Base-by-base conservation (phyloP, 1,139 yeast species). In the Diutina siamensis region DNA sequence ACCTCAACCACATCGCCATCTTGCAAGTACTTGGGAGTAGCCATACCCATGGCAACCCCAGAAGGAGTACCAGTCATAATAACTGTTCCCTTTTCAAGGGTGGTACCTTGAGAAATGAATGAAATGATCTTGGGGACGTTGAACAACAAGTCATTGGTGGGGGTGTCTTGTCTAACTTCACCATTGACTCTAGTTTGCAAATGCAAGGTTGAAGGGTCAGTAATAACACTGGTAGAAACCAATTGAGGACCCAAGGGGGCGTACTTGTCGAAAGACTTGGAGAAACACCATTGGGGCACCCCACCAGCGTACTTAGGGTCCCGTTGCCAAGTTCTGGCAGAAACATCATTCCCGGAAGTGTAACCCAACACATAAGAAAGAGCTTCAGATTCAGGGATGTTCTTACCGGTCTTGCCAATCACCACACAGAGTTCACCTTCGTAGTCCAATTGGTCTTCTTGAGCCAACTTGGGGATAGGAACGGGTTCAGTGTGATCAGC, bases 191-290 rank as follows among this genome's bases (percentile, higher is more conserved):
- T 53, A 45, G 74, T 62, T 17, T 53, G 53, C 48, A 72, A 56
- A 18, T 51, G 48, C 44, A 61, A 20, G 9, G 21, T 31, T 3
- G 35, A 18, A 25, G 70, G 59, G 51, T 62, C 49, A 52, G 61
- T 47, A 40, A 67, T 61, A 12, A 67, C 53, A 1, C 51, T 47
- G 1, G 67, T 50, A 3, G 74, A 60, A 4, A 72, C 76, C 47
- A 75, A 60, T 13, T 71, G 74, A 5, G 78, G 78, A 2, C 78
- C 78, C 45, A 71, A 57, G 20, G 78, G 78, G 8, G 77, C 76
- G 64, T 70, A 72, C n/a, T 71, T 71, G 49, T 76, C 80, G 52
- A 69, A 74, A 67, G 69, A 68, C 58, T 75, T 75, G 3, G 77
- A 75, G 35, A 67, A 55, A 34, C 67, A 58, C 68, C 76, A 76